A percentile compares a stretch with the other conserved stretches of the same genome.
Evolutionary conservation across 2,329 filamentous ascomycete species (phyloP).

Genomic region (Endocalyx cinctus): DNA sequence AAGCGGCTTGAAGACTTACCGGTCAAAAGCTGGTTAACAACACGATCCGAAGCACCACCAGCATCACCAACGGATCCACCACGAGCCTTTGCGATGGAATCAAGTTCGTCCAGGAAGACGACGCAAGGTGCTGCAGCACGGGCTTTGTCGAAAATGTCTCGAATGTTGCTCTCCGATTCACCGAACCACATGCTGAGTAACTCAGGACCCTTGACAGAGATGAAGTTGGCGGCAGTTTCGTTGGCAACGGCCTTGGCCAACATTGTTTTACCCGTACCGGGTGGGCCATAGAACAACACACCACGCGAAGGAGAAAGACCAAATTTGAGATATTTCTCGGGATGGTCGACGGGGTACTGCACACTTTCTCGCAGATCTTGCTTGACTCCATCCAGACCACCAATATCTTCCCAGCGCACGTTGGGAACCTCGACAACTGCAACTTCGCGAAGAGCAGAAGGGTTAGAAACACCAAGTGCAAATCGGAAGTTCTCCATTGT

Average conservation of each 20-base stretch:
- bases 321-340: constrained; percentile 99
- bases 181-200: constrained; percentile 99
- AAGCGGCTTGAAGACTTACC: constrained; percentile 52
- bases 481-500: constrained; percentile 99
- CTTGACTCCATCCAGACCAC: constrained; percentile 97
- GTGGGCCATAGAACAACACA: constrained; percentile 98
- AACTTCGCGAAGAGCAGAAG: constrained; percentile 95
- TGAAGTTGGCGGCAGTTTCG: constrained; percentile 99
- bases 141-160: constrained; percentile 99
- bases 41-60: constrained; percentile 96
- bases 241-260: constrained; percentile 99
- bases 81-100: constrained; percentile 99
- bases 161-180: constrained; percentile 99
- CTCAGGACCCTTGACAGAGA: constrained; percentile 98
- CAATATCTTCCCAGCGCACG: constrained; percentile 99
- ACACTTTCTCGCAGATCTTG: constrained; percentile 98
- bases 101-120: constrained; percentile 97
- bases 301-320: constrained; percentile 95
- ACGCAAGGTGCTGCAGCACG: constrained; percentile 96
- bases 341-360: constrained; percentile 98
- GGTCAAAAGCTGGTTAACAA: constrained; percentile 98
- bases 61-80: constrained; percentile 94
- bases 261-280: constrained; percentile 99
- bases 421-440: constrained; percentile 99
- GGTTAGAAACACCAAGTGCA: constrained; percentile 95